Base-by-base conservation (phyloP, 202 grass and related monocot species). In the Zoysia matrella region DNA sequence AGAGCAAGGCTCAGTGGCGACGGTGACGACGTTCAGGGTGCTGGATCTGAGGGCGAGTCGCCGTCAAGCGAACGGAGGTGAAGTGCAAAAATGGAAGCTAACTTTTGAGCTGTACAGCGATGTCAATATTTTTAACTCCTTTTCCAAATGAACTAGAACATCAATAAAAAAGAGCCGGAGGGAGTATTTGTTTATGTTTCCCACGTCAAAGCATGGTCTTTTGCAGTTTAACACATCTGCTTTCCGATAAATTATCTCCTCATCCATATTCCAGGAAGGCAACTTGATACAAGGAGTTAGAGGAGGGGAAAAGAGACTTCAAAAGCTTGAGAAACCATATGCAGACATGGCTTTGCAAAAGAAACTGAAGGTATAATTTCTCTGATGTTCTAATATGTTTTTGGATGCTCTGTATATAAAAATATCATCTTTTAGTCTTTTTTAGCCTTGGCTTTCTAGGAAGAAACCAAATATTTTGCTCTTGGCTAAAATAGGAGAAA, bases 271-370 rank as follows among this genome's bases (percentile, higher is more conserved):
- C 6, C 1, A 99, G 96, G 76, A 96, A 89, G 91, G 87, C 78
- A 68, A 78, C 89, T 60, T 57, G 70, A 36, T 99, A 99, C 81
- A 94, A 80, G 85, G 96, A 99, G 69, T 79, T 96, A 46, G 90
- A 87, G 77, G 78, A 81, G 79, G 96, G 96, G 89, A 95, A 90
- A 74, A 85, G 52, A 90, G 91, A 68, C 71, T 82, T 69, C 58
- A 91, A 67, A 81, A 94, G 78, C 85, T 99, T 68, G 93, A 94
- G 87, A 99, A 92, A 84, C 65, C 96, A 22, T 90, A 94, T 58
- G 76, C 85, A 47, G 93, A 96, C 68, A 94, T 99, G 93, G 85
- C 93, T 6, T 86, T 99, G 83, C 80, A 96, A 86, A 99, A 99
- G 60, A 91, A 99, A 86, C 83, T 99, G 69, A 88, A 94, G 93